Percentiles rank a stretch among this genome's conserved stretches.
Conservation (phyloP, 2,329 filamentous ascomycete species). For the Apiospora koreana region DNA sequence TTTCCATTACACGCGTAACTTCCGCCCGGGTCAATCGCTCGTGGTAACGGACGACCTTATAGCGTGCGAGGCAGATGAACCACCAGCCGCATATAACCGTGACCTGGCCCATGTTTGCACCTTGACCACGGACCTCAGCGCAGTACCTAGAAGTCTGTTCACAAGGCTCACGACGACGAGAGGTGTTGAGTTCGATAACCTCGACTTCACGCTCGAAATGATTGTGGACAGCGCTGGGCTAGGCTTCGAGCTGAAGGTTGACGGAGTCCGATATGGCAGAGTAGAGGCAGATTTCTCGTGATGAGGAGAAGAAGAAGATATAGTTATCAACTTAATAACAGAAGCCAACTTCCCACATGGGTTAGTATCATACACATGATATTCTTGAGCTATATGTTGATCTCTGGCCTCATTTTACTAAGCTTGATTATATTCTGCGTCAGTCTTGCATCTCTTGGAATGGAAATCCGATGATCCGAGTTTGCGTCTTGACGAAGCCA, state of each 20-base stretch:
- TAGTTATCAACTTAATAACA: background rate
- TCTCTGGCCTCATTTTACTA: background rate
- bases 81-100: slow-evolving; percentile 59
- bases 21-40: slow-evolving; percentile 75
- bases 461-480: background rate
- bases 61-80: slow-evolving; percentile 69
- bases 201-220: slow-evolving; percentile 84
- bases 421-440: background rate
- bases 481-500: background rate
- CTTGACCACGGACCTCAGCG: slow-evolving; percentile 76
- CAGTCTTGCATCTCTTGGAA: background rate
- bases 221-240: slow-evolving; percentile 76
- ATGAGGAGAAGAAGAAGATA: background rate
- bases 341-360: background rate
- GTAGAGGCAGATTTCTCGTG: slow-evolving; percentile 79
- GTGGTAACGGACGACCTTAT: slow-evolving; percentile 81
- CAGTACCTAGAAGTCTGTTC: slow-evolving; percentile 73
- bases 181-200: slow-evolving; percentile 78
- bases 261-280: slow-evolving; percentile 73
- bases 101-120: slow-evolving; percentile 75
- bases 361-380: background rate
- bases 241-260: slow-evolving; percentile 77
- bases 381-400: background rate
- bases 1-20: slow-evolving; percentile 86
- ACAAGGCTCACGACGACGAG: slow-evolving; percentile 76